Conservation (phyloP, 495 filamentous ascomycete genomes). For the Friedmanniomyces simplex region DNA sequence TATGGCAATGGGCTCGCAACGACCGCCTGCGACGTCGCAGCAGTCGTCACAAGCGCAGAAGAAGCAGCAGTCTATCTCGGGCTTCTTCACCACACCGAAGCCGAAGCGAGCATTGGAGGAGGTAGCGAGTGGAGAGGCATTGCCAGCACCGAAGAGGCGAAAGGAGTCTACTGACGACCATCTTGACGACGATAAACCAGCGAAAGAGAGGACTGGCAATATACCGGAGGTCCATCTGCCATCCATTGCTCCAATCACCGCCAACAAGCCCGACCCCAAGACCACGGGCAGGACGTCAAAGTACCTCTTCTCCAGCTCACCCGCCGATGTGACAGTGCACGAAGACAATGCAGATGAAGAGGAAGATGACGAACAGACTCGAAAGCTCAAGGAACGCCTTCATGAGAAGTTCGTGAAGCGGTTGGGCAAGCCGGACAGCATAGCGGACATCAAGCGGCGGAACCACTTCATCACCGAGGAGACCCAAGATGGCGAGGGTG, state of each 20-base stretch:
- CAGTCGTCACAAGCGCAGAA: conserved; percentile 32
- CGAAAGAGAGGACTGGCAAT: not conserved
- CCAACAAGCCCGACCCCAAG: conserved; percentile 20
- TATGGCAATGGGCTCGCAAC: conserved; percentile 3
- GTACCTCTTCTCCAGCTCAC: conserved; percentile 41
- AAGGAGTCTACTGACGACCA: not conserved
- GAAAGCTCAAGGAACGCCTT: conserved; percentile 52
- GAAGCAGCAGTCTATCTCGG: conserved; percentile 75
- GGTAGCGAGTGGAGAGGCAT: conserved; percentile 2
- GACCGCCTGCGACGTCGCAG: not conserved
- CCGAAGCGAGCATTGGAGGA: conserved; percentile 22
- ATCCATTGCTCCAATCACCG: conserved; percentile 10
- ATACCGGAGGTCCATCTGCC: conserved; percentile 9
- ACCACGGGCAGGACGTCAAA: conserved; percentile 36
- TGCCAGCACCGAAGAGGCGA: conserved; percentile 7
- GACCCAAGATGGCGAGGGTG: conserved; percentile 30
- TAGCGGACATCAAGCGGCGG: conserved; percentile 55
- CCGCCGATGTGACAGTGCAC: conserved; percentile 12
- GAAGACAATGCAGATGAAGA: conserved; percentile 39
- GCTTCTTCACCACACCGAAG: conserved; percentile 58
- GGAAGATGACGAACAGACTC: conserved; percentile 30
- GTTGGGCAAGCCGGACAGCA: conserved; percentile 71
- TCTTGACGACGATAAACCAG: not conserved
- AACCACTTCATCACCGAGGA: conserved; percentile 45
- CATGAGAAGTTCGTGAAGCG: conserved; percentile 85